Evolutionary conservation across 345 rosid species (phyloP), one percentile per base, ranked within the genome.

Genomic region (Hibiscus mutabilis): DNA sequence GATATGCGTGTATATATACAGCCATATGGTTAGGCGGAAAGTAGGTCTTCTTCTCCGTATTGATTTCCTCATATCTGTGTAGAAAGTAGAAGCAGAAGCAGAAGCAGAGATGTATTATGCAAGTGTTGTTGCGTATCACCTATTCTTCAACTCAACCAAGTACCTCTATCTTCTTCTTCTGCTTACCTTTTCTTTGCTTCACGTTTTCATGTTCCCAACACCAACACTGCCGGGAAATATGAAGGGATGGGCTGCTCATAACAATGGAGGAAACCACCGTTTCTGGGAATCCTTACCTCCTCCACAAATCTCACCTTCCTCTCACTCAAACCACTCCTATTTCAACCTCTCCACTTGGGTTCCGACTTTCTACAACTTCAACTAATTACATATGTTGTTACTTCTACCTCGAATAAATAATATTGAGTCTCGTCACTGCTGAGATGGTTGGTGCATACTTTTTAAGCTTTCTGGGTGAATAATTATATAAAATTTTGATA

Each of bases 51-150:
- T 44, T 24, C 51, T 9, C 18, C 7, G 3, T n/a, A n/a, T n/a
- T n/a, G n/a, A n/a, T n/a, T n/a, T n/a, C n/a, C n/a, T 35, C 24
- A n/a, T 44, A 3, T 46, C 35, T 15, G 7, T 24, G 13, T 46
- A 6, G 12, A 22, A 14, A 2, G 15, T 4, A 16, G 29, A 33
- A 66, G 10, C 31, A 70, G 5, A 13, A 46, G 14, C 5, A 37
- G 42, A 8, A 37, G 35, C 35, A 37, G 42, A 8, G 16, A 51
- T 70, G 73, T 58, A 70, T 58, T 70, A 70, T 44, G 66, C 27
- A 22, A 58, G 56, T 37, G n/a, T 70, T 11, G 31, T 58, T 7
- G 73, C 73, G 56, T 70, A 70, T 59, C 63, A 70, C 55, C 25
- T 70, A 42, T 70, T 70, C 66, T 70, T 70, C 66, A 58, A 70